phyloP scores from a whole-genome alignment of 2,329 filamentous ascomycete genomes.

The Aspergillus chevalieri region DNA sequence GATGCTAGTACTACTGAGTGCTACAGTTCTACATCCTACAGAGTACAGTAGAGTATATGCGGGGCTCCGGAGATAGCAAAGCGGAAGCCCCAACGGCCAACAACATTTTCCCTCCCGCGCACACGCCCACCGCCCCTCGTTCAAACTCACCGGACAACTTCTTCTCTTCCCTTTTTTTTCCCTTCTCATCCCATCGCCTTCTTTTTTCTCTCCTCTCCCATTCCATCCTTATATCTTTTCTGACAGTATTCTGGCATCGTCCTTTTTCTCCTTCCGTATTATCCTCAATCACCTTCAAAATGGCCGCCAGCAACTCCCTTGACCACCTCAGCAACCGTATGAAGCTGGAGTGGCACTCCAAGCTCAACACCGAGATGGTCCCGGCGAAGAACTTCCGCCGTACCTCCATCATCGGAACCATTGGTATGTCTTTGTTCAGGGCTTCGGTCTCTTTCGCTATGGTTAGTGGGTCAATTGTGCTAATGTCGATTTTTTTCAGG shows the following conservation, averaged over 20 bases:
- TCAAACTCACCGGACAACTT: conserved; percentile 15
- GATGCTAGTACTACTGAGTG: no score
- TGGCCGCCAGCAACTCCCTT: conserved; percentile 71
- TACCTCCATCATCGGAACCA: conserved; percentile 98
- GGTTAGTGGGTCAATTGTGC: background rate
- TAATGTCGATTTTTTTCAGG: conserved; percentile 39
- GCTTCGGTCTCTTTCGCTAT: background rate
- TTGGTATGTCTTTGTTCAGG: conserved; percentile 52
- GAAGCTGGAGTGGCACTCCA: conserved; percentile 63
- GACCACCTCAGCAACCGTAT: conserved; percentile 79
- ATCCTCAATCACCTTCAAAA: conserved; percentile 27
- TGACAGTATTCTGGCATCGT: conserved; percentile 2
- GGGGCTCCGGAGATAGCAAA: conserved; percentile 17
- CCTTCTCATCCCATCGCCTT: background rate
- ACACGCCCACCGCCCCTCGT: conserved; percentile 11
- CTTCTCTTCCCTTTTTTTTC: conserved; percentile 14
- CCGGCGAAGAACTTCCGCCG: conserved; percentile 88
- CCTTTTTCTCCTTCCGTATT: background rate
- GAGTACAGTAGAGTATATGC: no score
- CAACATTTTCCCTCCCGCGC: conserved; percentile 33
- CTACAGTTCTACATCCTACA: no score
- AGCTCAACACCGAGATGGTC: conserved; percentile 82
- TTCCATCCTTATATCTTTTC: conserved; percentile 3
- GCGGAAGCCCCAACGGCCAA: conserved; percentile 14
- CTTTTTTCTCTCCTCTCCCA: conserved; percentile 9